Percentiles rank a stretch among this genome's conserved stretches.
These are phyloP conservation scores for Diaporthe sp. DNA, from an alignment of 2,329 filamentous ascomycete genomes.

Conservation along the genomic window DNA sequence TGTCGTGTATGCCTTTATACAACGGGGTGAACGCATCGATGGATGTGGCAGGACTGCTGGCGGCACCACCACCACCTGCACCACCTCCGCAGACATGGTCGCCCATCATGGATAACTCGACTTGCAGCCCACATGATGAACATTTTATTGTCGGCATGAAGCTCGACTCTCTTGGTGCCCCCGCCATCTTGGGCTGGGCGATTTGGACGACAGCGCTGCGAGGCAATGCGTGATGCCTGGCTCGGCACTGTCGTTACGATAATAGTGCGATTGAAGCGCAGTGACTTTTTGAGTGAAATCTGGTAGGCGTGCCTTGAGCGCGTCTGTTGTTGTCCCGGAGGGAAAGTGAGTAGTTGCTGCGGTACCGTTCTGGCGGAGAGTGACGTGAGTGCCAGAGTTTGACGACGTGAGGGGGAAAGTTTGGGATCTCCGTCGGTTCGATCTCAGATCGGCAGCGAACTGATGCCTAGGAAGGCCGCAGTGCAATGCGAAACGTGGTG, in stretches of 20 bases:
- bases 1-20: slow-evolving; percentile 53
- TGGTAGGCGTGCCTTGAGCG: background rate
- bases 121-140: slow-evolving; percentile 81
- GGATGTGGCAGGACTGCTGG: slow-evolving; percentile 45
- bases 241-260: background rate
- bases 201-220: slow-evolving; percentile 43
- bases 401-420: slow-evolving; percentile 24
- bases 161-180: slow-evolving; percentile 70
- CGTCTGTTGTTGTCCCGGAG: background rate
- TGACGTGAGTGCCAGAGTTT: slow-evolving; percentile 16
- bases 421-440: slow-evolving; percentile 25
- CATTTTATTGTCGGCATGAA: slow-evolving; percentile 90
- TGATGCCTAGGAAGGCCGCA: slow-evolving; percentile 32
- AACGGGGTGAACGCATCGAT: slow-evolving; percentile 56
- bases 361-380: background rate
- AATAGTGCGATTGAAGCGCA: slow-evolving; percentile 28
- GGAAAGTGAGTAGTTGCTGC: background rate
- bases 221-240: background rate
- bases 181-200: slow-evolving; percentile 56
- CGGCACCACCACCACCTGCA: slow-evolving; percentile 41
- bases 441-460: slow-evolving; percentile 26
- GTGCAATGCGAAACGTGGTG: slow-evolving; percentile 30
- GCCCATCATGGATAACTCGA: slow-evolving; percentile 88
- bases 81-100: slow-evolving; percentile 80
- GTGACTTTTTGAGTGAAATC: background rate